phyloP scores from a whole-genome alignment of 2,329 filamentous ascomycete species.

The Chalaropsis ovoidea region DNA sequence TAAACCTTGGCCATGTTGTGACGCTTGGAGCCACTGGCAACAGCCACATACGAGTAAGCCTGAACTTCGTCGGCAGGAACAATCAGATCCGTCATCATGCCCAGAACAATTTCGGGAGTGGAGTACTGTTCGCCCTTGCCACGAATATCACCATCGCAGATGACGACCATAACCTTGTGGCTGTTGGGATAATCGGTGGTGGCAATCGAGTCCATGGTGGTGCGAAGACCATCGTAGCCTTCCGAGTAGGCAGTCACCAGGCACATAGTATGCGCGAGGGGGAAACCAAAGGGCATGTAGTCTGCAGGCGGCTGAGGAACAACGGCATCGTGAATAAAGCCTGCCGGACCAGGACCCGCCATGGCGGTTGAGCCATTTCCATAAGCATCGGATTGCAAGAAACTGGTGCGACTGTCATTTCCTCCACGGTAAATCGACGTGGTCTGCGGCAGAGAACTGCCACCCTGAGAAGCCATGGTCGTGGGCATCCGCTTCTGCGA shows the following conservation, averaged over 20 bases:
- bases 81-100: slow-evolving; percentile 91
- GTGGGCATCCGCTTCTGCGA: slow-evolving; percentile 53
- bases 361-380: slow-evolving; percentile 43
- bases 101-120: slow-evolving; percentile 79
- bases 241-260: slow-evolving; percentile 96
- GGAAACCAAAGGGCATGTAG: slow-evolving; percentile 95
- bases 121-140: slow-evolving; percentile 78
- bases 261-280: slow-evolving; percentile 85
- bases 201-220: slow-evolving; percentile 89
- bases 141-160: slow-evolving; percentile 97
- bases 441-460: slow-evolving; percentile 55
- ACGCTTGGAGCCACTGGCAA: slow-evolving; percentile 87
- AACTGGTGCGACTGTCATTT: slow-evolving; percentile 54
- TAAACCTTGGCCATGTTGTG: slow-evolving; percentile 99
- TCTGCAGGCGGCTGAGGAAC: slow-evolving; percentile 93
- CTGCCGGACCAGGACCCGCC: slow-evolving; percentile 70
- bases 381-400: slow-evolving; percentile 52
- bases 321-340: slow-evolving; percentile 93
- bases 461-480: slow-evolving; percentile 85
- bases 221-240: slow-evolving; percentile 82
- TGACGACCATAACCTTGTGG: slow-evolving; percentile 91
- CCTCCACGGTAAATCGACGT: slow-evolving; percentile 59
- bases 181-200: slow-evolving; percentile 99
- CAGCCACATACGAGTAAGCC: slow-evolving; percentile 90
- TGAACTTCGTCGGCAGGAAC: slow-evolving; percentile 71